phyloP scores from a whole-genome alignment of 371 early-diverging fungal genomes.

The Syncephalastrum contaminatum region DNA sequence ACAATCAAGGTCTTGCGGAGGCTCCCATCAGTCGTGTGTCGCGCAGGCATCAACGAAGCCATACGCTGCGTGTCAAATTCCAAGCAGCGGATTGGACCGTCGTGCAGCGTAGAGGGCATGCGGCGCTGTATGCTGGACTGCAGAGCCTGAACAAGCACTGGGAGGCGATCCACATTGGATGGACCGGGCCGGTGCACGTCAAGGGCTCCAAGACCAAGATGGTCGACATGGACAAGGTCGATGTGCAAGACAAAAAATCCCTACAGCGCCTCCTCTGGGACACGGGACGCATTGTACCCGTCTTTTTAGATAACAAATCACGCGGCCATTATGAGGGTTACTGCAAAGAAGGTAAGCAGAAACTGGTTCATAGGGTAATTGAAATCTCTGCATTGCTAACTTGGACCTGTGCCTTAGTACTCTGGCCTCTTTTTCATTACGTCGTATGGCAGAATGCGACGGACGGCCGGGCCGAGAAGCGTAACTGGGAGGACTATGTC shows the following conservation, averaged over 20 bases:
- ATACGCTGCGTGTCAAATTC: slow-evolving; percentile 36
- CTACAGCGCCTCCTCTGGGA: slow-evolving; percentile 43
- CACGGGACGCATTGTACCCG: slow-evolving; percentile 57
- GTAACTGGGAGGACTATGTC: slow-evolving; percentile 83
- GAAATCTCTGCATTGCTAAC: neutral
- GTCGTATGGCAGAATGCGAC: slow-evolving; percentile 81
- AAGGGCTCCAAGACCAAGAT: slow-evolving; percentile 10
- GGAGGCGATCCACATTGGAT: slow-evolving; percentile 64
- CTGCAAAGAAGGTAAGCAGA: slow-evolving; percentile 74
- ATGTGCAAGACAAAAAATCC: slow-evolving; percentile 18
- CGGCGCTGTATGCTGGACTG: slow-evolving; percentile 70
- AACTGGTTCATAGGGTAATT: slow-evolving; percentile 1
- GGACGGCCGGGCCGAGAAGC: slow-evolving; percentile 61
- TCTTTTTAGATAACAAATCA: slow-evolving; percentile 70
- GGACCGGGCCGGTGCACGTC: slow-evolving; percentile 46
- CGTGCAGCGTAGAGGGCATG: slow-evolving; percentile 57
- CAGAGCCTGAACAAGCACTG: slow-evolving; percentile 39
- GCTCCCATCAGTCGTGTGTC: slow-evolving; percentile 39
- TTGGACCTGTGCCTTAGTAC: slow-evolving; percentile 5
- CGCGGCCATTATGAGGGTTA: slow-evolving; percentile 82
- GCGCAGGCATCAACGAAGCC: slow-evolving; percentile 38
- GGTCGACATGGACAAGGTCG: slow-evolving; percentile 9
- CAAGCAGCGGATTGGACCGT: slow-evolving; percentile 26
- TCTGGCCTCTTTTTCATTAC: slow-evolving; percentile 86
- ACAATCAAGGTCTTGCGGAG: slow-evolving; percentile 8